Conservation (phyloP, 2,329 filamentous ascomycete genomes). For the Ascomycota sp. region DNA sequence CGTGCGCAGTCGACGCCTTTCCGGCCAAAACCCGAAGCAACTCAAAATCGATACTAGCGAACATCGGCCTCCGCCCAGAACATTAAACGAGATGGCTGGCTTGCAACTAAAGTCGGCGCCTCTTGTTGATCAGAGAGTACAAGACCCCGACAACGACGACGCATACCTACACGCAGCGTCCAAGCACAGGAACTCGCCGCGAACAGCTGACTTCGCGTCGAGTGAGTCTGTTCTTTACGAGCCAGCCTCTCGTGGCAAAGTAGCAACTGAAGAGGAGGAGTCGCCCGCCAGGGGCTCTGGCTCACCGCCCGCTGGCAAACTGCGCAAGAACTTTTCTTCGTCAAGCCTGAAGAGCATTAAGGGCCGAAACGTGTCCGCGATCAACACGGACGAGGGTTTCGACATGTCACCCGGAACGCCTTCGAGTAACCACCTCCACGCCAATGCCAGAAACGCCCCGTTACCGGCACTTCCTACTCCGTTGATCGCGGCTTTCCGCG, state of each 20-base stretch:
- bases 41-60: slow-evolving; percentile 66
- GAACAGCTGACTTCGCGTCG: slow-evolving; percentile 9
- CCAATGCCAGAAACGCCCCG: slow-evolving; percentile 23
- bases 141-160: slow-evolving; percentile 2
- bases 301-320: slow-evolving; percentile 29
- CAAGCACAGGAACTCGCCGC: slow-evolving; percentile 5
- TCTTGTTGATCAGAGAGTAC: neutral
- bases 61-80: slow-evolving; percentile 7
- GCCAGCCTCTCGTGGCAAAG: slow-evolving; percentile 14
- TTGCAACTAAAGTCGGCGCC: neutral
- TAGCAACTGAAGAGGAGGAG: slow-evolving; percentile 15
- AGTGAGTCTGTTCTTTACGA: slow-evolving; percentile 8
- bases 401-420: slow-evolving; percentile 59
- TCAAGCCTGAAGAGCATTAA: slow-evolving; percentile 53
- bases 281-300: slow-evolving; percentile 21
- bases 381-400: slow-evolving; percentile 37
- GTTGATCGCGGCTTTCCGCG: slow-evolving; percentile 38
- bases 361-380: slow-evolving; percentile 51
- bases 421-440: slow-evolving; percentile 46
- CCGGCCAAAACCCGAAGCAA: slow-evolving; percentile 60
- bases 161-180: neutral
- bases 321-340: slow-evolving; percentile 49
- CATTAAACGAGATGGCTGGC: slow-evolving; percentile 1
- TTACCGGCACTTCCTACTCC: slow-evolving; percentile 49
- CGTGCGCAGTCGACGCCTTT: slow-evolving; percentile 59